Evolutionary conservation across 192 early-diverging fungal genomes (phyloP).

Genomic region (Oehlia diaphana): DNA sequence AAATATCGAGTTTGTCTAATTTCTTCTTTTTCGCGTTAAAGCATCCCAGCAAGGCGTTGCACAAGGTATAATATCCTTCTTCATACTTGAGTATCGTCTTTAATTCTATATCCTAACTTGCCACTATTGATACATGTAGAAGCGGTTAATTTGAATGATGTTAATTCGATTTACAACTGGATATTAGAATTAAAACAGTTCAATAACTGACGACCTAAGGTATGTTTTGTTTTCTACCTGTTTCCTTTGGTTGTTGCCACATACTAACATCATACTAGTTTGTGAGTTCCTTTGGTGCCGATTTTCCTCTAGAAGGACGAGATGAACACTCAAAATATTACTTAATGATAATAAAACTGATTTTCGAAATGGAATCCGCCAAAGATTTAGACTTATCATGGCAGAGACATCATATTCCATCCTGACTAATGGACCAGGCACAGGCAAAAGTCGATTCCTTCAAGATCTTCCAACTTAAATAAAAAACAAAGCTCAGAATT

Average conservation of each 20-base stretch:
- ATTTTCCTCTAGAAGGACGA: not conserved
- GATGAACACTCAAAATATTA: conserved; percentile 1
- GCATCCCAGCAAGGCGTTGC: no score
- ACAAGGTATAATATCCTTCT: not conserved
- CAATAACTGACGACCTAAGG: not conserved
- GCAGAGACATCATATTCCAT: no score
- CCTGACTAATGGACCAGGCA: no score
- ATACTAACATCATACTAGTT: no score
- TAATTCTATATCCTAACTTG: not conserved
- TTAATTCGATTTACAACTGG: not conserved
- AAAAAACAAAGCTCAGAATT: no score
- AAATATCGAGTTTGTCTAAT: no score
- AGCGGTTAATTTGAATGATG: not conserved
- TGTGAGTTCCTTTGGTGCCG: no score
- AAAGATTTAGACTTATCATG: not conserved
- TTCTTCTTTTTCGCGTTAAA: no score
- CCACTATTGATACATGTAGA: not conserved
- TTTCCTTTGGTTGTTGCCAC: no score
- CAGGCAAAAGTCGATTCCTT: no score
- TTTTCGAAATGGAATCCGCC: not conserved
- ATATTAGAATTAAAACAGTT: not conserved
- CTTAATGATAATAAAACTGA: not conserved
- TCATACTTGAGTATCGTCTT: not conserved
- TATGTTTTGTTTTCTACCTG: no score
- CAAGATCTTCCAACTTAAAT: no score